phyloP scores from a whole-genome alignment of 2,329 filamentous ascomycete species.

The Ceratocystis lukuohia region DNA sequence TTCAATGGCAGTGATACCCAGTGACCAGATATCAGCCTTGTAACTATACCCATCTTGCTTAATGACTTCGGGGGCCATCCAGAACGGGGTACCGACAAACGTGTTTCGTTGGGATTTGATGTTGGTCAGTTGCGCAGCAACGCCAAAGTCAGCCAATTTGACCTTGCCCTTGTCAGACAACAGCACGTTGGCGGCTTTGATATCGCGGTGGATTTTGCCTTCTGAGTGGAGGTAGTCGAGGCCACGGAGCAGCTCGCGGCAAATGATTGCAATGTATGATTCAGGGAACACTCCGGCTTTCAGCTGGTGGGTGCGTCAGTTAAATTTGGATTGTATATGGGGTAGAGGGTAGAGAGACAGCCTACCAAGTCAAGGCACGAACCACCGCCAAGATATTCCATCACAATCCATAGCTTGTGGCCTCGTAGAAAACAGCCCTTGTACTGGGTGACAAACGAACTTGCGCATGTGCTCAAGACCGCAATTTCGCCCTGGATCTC shows the following conservation, averaged over 20 bases:
- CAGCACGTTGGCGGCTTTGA: slow-evolving; percentile 93
- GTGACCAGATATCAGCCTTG: slow-evolving; percentile 86
- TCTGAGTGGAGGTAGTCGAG: slow-evolving; percentile 88
- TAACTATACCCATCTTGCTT: slow-evolving; percentile 73
- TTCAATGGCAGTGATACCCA: slow-evolving; percentile 86
- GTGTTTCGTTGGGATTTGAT: slow-evolving; percentile 97
- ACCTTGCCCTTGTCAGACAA: slow-evolving; percentile 82
- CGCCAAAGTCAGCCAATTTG: slow-evolving; percentile 93
- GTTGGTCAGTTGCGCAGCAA: slow-evolving; percentile 89
- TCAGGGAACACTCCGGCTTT: slow-evolving; percentile 85
- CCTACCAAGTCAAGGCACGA: slow-evolving; percentile 85
- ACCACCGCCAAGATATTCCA: slow-evolving; percentile 93
- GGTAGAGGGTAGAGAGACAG: not conserved
- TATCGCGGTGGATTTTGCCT: slow-evolving; percentile 91
- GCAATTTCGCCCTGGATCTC: slow-evolving; percentile 97
- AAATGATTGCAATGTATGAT: slow-evolving; percentile 84
- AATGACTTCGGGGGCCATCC: slow-evolving; percentile 94
- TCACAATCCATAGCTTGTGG: slow-evolving; percentile 97
- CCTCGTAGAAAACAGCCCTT: slow-evolving; percentile 92
- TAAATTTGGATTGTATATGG: slow-evolving; percentile 18
- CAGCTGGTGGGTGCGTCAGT: slow-evolving; percentile 39
- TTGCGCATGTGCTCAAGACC: slow-evolving; percentile 86
- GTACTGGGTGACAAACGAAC: slow-evolving; percentile 89
- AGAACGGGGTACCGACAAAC: slow-evolving; percentile 93
- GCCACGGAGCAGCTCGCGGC: slow-evolving; percentile 76